These are phyloP conservation scores for Solanum ossicruentum DNA, from an alignment of 257 asterid species.

Conservation along the genomic window DNA sequence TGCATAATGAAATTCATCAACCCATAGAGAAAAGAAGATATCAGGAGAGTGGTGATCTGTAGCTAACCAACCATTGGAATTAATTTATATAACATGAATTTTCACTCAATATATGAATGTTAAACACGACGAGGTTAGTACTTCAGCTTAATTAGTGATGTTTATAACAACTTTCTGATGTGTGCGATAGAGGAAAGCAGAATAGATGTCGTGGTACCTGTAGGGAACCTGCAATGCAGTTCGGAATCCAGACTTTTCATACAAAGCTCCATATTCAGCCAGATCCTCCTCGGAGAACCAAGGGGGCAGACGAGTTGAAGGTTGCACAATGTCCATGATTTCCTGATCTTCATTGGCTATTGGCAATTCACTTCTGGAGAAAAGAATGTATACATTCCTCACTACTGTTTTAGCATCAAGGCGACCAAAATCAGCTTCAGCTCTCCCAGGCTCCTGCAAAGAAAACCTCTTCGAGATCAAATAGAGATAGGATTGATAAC, in stretches of 20 bases:
- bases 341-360: constrained; percentile 28
- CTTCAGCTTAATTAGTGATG: background rate
- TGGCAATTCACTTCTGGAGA: background rate
- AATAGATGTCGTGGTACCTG: constrained; percentile 18
- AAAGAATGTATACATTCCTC: constrained; percentile 22
- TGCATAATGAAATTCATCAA: background rate
- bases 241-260: constrained; percentile 45
- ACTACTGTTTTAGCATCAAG: constrained; percentile 29
- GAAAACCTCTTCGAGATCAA: background rate
- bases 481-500: background rate
- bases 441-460: constrained; percentile 49
- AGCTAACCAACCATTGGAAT: background rate
- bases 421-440: constrained; percentile 47
- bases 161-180: background rate
- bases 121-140: background rate
- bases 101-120: background rate
- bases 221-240: constrained; percentile 55
- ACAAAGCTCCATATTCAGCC: constrained; percentile 32
- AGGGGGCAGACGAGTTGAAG: constrained; percentile 37
- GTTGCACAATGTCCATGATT: constrained; percentile 29
- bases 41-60: background rate
- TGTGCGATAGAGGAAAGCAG: background rate
- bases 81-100: background rate
- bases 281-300: constrained; percentile 56
- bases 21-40: background rate